A percentile compares a stretch with the other conserved stretches of the same genome.
phyloP scores from a whole-genome alignment of 495 filamentous ascomycete genomes.

The Xylaria scruposa region DNA sequence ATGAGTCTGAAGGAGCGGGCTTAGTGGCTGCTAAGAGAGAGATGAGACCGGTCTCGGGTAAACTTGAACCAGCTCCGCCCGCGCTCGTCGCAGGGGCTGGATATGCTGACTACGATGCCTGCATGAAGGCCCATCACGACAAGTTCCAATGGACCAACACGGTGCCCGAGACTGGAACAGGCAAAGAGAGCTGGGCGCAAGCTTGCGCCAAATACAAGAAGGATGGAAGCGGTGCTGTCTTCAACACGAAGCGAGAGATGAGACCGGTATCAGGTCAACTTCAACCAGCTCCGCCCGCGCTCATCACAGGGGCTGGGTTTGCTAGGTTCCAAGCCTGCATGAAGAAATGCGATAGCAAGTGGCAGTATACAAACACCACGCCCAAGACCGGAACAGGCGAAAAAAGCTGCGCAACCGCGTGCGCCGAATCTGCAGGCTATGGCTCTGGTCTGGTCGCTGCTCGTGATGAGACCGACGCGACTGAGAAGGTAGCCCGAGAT shows the following conservation, averaged over 20 bases:
- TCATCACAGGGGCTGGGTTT: neutral
- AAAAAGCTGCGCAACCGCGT: neutral
- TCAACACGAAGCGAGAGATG: neutral
- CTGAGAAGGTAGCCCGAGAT: neutral
- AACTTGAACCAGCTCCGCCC: neutral
- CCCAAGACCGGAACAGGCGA: neutral
- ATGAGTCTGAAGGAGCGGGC: neutral
- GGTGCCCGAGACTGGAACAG: neutral
- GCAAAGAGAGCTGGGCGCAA: neutral
- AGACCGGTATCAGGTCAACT: neutral
- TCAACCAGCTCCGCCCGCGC: neutral
- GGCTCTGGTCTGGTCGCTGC: neutral
- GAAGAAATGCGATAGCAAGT: neutral
- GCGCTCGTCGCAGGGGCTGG: neutral
- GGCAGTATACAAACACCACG: neutral
- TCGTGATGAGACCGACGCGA: neutral
- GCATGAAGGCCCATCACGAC: neutral
- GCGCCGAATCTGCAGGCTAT: neutral
- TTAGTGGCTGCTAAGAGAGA: too few species aligned
- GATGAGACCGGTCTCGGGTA: neutral
- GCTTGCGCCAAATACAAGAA: neutral
- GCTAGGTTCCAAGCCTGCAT: neutral
- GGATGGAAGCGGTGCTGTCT: neutral
- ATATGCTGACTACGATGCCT: neutral
- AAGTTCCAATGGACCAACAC: neutral